Evolutionary conservation across 495 filamentous ascomycete genomes (phyloP), one percentile per base, ranked within the genome.

Genomic region (Articulospora tetracladia): DNA sequence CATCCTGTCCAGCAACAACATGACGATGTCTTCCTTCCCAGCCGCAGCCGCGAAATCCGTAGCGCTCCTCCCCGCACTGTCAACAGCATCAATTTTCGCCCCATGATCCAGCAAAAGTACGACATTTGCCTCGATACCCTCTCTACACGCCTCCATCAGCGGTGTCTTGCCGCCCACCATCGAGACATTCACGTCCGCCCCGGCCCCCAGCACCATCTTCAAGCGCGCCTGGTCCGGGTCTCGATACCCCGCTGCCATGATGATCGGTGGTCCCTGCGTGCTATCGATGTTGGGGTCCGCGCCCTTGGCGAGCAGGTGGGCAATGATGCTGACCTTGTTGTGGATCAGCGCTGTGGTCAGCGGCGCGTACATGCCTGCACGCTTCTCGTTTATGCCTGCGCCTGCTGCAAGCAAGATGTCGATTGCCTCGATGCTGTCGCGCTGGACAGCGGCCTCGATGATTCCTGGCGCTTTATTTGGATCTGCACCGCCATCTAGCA

Each of bases 321-420:
- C 68, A 10, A 79, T 72, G 53, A 83, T 80, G 17, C 73, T 72
- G 57, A 71, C 74, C 47, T 74, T 71, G 27, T 74, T 69, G 59
- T 83, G 79, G 7, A 79, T 74, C 57, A 83, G 76, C 4, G 79
- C 77, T 4, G 79, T 82, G 1, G 80, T 83, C n/a, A 83, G 69
- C 3, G 79, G 77, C 15, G 78, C 79, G 68, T 81, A 83, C 27
- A 82, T 78, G 20, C 78, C 79, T 22, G 77, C 77, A 60, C 81
- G 81, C 69, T 79, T 79, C 64, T 81, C 80, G 59, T 83, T 79
- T 26, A 82, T 76, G 28, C 68, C 70, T n/a, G 78, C 73, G 25
- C 77, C 77, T 0, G 77, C 77, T n/a, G 69, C 64, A 17, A 82
- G 66, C 3, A 84, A 73, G 30, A 77, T 65, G 47, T 78, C 74